Percentiles rank a stretch among this genome's conserved stretches.
These are phyloP conservation scores for Haematococcus lacustris DNA, from an alignment of 139 green algal genomes.

Conservation along the genomic window DNA sequence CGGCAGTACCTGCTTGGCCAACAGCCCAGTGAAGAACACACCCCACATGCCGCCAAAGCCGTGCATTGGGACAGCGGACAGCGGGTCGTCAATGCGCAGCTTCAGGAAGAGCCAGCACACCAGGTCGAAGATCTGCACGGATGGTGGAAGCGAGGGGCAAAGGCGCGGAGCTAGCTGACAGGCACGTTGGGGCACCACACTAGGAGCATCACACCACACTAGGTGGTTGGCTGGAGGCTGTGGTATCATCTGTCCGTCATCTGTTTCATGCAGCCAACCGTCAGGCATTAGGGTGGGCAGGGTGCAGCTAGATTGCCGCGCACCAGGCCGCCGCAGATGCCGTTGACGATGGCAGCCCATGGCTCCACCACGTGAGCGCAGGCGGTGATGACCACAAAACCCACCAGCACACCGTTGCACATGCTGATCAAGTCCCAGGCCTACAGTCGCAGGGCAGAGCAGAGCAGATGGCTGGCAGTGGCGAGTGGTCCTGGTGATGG, in stretches of 20 bases:
- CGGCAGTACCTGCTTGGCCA: constrained; percentile 57
- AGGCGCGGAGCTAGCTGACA: no score
- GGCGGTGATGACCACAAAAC: constrained; percentile 68
- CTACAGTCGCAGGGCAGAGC: constrained; percentile 32
- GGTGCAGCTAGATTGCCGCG: no score
- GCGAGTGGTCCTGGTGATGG: no score
- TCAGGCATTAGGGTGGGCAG: no score
- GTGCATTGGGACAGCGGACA: constrained; percentile 69
- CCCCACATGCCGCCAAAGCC: constrained; percentile 55
- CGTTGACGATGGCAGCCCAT: constrained; percentile 79
- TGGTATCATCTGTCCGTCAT: no score
- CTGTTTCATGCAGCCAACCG: no score
- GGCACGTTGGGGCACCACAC: no score
- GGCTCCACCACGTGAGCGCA: constrained; percentile 55
- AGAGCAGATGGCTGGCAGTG: constrained; percentile 16
- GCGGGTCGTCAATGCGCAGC: constrained; percentile 59
- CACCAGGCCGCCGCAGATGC: constrained; percentile 41
- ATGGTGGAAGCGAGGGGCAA: not conserved
- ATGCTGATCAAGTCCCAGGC: constrained; percentile 67
- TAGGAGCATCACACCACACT: no score
- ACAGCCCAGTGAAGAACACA: constrained; percentile 43
- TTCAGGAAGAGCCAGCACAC: constrained; percentile 21
- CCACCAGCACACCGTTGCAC: constrained; percentile 62
- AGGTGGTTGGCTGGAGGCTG: no score
- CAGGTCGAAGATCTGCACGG: constrained; percentile 5